These are phyloP conservation scores for Bipolaris sorokiniana DNA, from an alignment of 2,329 filamentous ascomycete species.

Conservation along the genomic window DNA sequence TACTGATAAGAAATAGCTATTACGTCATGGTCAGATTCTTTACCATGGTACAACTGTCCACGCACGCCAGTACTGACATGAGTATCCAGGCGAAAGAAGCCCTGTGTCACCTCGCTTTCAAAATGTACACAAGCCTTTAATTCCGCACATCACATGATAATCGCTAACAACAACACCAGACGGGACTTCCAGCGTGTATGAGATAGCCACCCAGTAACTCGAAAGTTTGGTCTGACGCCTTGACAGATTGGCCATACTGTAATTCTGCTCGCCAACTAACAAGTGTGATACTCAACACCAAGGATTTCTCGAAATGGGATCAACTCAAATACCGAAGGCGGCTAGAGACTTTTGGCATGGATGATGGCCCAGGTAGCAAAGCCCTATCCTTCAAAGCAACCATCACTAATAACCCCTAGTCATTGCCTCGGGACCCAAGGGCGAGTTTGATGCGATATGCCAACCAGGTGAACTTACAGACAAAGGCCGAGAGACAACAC, in stretches of 20 bases:
- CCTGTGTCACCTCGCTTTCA: constrained; percentile 88
- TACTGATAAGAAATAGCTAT: constrained; percentile 35
- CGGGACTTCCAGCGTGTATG: constrained; percentile 45
- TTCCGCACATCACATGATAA: not conserved
- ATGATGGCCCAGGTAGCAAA: constrained; percentile 59
- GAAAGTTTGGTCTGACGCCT: constrained; percentile 7
- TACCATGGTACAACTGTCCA: not conserved
- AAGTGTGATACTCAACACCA: constrained; percentile 63
- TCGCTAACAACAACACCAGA: constrained; percentile 24
- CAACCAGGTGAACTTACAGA: constrained; percentile 59
- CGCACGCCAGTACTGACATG: constrained; percentile 6
- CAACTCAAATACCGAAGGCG: constrained; percentile 69
- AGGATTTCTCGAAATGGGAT: constrained; percentile 62
- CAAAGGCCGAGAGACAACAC: constrained; percentile 56
- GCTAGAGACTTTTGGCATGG: constrained; percentile 78
- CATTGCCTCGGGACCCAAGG: constrained; percentile 69
- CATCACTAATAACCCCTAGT: constrained; percentile 43
- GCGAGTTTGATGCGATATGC: constrained; percentile 77
- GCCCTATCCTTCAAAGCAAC: too few species aligned
- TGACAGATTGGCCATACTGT: constrained; percentile 86
- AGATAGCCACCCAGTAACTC: not conserved
- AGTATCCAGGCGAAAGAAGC: constrained; percentile 69
- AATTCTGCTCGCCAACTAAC: constrained; percentile 74
- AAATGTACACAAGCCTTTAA: constrained; percentile 62
- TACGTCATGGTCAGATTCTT: constrained; percentile 48